Base-by-base conservation (phyloP, 306 rosid species). In the Fragaria vesca region DNA sequence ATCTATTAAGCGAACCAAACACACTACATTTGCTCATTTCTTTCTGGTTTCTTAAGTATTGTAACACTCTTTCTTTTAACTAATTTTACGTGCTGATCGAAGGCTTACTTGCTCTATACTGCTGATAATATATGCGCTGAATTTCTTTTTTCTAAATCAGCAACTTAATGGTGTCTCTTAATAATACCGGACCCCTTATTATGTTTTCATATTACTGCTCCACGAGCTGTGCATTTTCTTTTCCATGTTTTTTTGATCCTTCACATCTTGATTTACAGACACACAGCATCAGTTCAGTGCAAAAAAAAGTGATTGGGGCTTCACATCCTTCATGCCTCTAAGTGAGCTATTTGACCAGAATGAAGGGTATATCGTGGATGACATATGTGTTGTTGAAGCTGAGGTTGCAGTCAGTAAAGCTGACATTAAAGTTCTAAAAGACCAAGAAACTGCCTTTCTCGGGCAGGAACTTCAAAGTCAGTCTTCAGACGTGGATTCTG, bases 321-420 rank as follows among this genome's bases (percentile, higher is more conserved):
- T 76, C 63, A 76, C 79, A 62, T 76, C 79, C 47, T 76, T 76
- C 62, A 62, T 76, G 72, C 72, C 79, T 76, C 79, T 76, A 2
- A 48, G 60, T 76, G 79, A 76, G 24, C 72, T 76, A 7, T 50
- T 10, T n/a, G 62, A 76, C 40, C 24, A 2, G 9, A n/a, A 32
- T 10, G 20, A 34, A 47, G 79, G 72, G 21, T 76, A 55, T 47
- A 26, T 76, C 15, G 79, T 76, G 60, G 68, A 62, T 6, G 79
- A 76, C 51, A 47, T 13, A 13, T 76, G 72, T 34, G 50, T 76
- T 30, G 61, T 76, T 6, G 79, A 76, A 65, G 79, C 79, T 12
- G 79, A 76, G 71, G 72, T 76, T 76, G 77, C 77, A 21, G 69
- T 74, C 6, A 74, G 77, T 74, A 62, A 74, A 47, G 77, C 65